A percentile compares a stretch with the other conserved stretches of the same genome.
phyloP scores from a whole-genome alignment of 768 basidiomycete species.

The Tylopilus plumbeoviolaceoides region DNA sequence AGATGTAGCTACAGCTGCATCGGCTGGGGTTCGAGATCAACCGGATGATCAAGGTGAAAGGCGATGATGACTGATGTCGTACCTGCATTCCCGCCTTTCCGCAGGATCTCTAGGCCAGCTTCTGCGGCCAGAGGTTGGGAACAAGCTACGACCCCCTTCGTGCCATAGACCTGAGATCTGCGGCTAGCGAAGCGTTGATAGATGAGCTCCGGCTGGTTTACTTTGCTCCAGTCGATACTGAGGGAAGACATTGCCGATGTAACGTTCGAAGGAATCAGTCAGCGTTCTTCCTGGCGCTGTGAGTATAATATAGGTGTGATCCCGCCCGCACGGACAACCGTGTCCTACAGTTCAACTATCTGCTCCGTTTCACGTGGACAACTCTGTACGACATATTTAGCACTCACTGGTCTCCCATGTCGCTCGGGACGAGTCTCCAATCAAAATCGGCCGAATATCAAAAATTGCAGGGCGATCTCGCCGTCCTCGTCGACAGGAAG shows the following conservation, averaged over 20 bases:
- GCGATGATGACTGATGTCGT: slow-evolving; percentile 16
- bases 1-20: slow-evolving; percentile 92
- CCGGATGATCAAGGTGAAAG: background rate
- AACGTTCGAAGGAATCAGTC: background rate
- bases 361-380: slow-evolving; percentile 11
- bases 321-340: slow-evolving; percentile 8
- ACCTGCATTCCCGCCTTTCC: slow-evolving; percentile 96
- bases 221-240: slow-evolving; percentile 52
- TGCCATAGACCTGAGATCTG: slow-evolving; percentile 81
- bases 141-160: slow-evolving; percentile 82
- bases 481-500: slow-evolving; percentile 69
- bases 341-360: background rate
- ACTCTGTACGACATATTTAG: slow-evolving; percentile 1
- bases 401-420: slow-evolving; percentile 36
- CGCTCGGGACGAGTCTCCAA: slow-evolving; percentile 60
- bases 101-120: slow-evolving; percentile 87
- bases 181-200: slow-evolving; percentile 78
- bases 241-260: slow-evolving; percentile 23
- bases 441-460: slow-evolving; percentile 71
- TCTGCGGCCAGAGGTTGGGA: slow-evolving; percentile 90
- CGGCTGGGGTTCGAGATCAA: slow-evolving; percentile 45
- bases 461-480: slow-evolving; percentile 72
- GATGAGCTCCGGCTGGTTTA: slow-evolving; percentile 62
- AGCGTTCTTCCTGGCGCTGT: background rate
- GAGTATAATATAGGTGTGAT: background rate